Evolutionary conservation across 371 early-diverging fungal species (phyloP), one percentile per base, ranked within the genome.

Genomic region (Chytridium lagenaria): DNA sequence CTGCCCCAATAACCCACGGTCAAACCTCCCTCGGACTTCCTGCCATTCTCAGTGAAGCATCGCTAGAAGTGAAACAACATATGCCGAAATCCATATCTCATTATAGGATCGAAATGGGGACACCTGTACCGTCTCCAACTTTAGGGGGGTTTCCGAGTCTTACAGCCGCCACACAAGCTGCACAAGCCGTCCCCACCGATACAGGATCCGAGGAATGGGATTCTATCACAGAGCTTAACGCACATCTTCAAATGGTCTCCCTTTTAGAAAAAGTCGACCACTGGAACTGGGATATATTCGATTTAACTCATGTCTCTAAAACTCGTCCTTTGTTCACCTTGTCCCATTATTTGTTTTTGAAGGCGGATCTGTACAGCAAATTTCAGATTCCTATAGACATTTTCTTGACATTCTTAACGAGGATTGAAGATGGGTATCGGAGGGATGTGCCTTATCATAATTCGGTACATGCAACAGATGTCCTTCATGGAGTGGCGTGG

Each of bases 391-490:
- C 39, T 33, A 26, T 39, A 0, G 74, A 74, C 0, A 52, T 30
- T 0, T 74, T 74, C 26, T 40, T 71, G 31, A 37, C 30, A 7
- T 72, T 76, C 63, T 16, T 72, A 30, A 68, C 59, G 23, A 28
- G 37, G 34, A 69, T 74, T 38, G 74, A 74, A 65, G 40, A 28
- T 12, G 74, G 74, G 28, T 74, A 69, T 55, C 16, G 44, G 30
- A 30, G n/a, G 50, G 67, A 59, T 33, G 61, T 71, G 22, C 51
- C 69, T 74, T 81, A 83, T 66, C 88, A 87, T 71, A 87, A 86
- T 75, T 72, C 84, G 26, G 68, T 78, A 23, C 88, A 87, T 73
- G 88, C 86, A 7, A 77, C 84, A 22, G 88, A 87, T 55, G 88
- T 87, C 10, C 72, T 87, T 0, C 88, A 87, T 67, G 80, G 82